Base-by-base conservation (phyloP, 331 rosid genomes). In the Erythrophleum ivorense region DNA sequence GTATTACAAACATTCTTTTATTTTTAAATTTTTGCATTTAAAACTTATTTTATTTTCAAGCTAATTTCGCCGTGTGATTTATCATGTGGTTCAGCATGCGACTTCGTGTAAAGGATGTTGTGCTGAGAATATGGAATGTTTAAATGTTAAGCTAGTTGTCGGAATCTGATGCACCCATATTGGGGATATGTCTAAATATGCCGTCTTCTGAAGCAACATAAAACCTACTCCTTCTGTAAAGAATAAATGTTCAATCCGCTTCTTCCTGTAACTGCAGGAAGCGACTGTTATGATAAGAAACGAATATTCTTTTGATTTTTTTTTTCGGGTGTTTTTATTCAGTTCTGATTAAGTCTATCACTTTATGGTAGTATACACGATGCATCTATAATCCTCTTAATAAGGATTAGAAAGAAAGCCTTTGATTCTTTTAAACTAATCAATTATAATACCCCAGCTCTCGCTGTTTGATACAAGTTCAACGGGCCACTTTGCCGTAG, bases 171-270 rank as follows among this genome's bases (percentile, higher is more conserved):
- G 73, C 10, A 34, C 55, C 68, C 72, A 48, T 49, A 54, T 36
- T 76, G 33, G 54, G 64, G 45, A 57, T 48, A 48, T 11, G 34
- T n/a, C n/a, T n/a, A n/a, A n/a, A n/a, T n/a, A n/a, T 59, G 52
- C 46, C 71, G 31, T 66, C 58, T 16, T 38, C 41, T 60, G 82
- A 77, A 46, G 67, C 68, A 48, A 81, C 48, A 46, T 19, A 38
- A 77, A 72, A 85, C 83, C 80, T 49, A 48, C 31, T 65, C 21
- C 63, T 81, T 31, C 59, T 85, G 81, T 19, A 66, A 81, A 55
- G 83, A 81, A 85, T 77, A 81, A 77, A 54, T 64, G 69, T 72
- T 36, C 16, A 5, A 74, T 21, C 46, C 13, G 2, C 67, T 75
- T 16, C 77, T 58, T 84, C 63, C 52, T 68, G 12, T 15, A 33